Conservation (phyloP, 2,329 filamentous ascomycete species). For the Aschersonia sp. region DNA sequence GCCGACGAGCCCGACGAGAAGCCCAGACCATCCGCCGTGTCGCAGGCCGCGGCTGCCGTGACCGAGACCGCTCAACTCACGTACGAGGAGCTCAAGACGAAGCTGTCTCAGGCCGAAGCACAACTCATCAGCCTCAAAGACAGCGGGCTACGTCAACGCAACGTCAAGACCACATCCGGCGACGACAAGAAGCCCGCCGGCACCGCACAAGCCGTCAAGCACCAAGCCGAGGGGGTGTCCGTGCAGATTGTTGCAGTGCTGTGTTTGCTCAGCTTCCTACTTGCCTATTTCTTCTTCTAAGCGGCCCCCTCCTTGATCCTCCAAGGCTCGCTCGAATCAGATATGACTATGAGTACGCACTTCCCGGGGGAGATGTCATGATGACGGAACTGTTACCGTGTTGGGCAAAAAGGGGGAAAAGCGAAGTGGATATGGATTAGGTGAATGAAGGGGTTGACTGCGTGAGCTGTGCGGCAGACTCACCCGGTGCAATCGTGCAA, state of each 20-base stretch:
- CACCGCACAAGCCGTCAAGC: constrained; percentile 39
- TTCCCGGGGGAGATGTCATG: too few relatives aligned
- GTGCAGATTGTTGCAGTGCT: constrained; percentile 72
- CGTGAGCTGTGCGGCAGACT: too few relatives aligned
- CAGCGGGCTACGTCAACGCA: constrained; percentile 65
- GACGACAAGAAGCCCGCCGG: constrained; percentile 34
- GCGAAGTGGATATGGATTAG: too few relatives aligned
- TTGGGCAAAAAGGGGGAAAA: too few relatives aligned
- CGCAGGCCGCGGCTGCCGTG: constrained; percentile 30
- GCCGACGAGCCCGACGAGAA: constrained; percentile 16
- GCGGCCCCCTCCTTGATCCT: too few relatives aligned
- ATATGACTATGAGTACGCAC: too few relatives aligned
- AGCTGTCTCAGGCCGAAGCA: constrained; percentile 62
- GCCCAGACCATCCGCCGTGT: constrained; percentile 13
- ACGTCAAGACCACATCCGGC: constrained; percentile 38
- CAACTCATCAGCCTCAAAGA: constrained; percentile 59
- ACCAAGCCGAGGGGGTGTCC: constrained; percentile 60
- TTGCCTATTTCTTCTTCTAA: constrained; percentile 94
- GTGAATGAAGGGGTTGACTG: too few relatives aligned
- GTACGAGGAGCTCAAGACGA: constrained; percentile 50
- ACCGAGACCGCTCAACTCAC: constrained; percentile 26
- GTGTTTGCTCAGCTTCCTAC: constrained; percentile 79
- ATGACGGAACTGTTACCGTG: too few relatives aligned
- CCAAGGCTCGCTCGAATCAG: too few relatives aligned
- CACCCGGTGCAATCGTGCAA: too few relatives aligned